Percentiles rank a stretch among this genome's conserved stretches.
Evolutionary conservation across 257 asterid genomes (phyloP).

Genomic region (Solanum paucissectum): DNA sequence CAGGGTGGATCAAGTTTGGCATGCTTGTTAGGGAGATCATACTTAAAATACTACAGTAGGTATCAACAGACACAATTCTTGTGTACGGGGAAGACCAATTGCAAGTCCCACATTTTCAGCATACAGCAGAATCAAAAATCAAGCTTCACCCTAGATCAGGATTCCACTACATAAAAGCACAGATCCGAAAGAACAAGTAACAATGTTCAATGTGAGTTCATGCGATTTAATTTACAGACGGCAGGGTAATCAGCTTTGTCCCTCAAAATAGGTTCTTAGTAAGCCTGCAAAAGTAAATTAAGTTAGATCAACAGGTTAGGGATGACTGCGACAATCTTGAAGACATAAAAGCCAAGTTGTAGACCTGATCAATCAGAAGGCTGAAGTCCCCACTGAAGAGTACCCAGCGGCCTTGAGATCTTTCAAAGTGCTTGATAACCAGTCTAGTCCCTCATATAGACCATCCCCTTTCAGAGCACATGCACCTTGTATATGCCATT

Average conservation of each 20-base stretch:
- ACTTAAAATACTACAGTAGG: background rate
- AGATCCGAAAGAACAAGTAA: background rate
- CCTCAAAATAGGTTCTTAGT: conserved; percentile 12
- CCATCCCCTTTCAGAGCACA: conserved; percentile 93
- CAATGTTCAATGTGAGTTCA: background rate
- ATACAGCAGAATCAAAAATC: background rate
- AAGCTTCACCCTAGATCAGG: background rate
- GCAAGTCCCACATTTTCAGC: background rate
- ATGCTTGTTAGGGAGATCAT: background rate
- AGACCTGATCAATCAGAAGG: conserved; percentile 42
- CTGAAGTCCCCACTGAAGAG: conserved; percentile 77
- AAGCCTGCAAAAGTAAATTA: background rate
- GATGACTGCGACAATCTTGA: background rate
- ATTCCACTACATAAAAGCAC: conserved; percentile 1
- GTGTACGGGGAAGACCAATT: background rate
- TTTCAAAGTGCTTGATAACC: conserved; percentile 82
- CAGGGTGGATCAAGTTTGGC: background rate
- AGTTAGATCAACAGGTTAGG: background rate
- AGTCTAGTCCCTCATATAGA: conserved; percentile 90
- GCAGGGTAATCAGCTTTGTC: conserved; percentile 6
- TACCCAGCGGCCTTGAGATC: conserved; percentile 81
- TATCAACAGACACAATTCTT: background rate
- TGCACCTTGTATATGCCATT: conserved; percentile 95
- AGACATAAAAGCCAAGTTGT: background rate
- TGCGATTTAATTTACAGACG: conserved; percentile 15